These are phyloP conservation scores for Pestalotiopsis sp. DNA, from an alignment of 2,329 filamentous ascomycete genomes.

Conservation along the genomic window DNA sequence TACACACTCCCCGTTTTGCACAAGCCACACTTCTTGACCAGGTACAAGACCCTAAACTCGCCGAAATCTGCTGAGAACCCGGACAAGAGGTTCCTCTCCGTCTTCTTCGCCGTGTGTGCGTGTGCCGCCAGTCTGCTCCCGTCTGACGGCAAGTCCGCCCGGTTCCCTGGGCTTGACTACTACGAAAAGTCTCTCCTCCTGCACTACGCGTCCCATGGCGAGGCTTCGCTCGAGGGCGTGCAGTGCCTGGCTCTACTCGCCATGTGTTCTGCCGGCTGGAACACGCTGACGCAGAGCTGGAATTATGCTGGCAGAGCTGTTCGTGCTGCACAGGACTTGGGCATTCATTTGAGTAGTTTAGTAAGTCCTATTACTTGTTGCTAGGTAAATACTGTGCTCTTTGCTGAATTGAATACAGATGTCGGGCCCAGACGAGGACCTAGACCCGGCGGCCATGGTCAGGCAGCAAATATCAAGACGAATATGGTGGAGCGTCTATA, in stretches of 20 bases:
- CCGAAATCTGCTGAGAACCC: neutral
- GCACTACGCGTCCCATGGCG: neutral
- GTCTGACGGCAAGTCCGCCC: neutral
- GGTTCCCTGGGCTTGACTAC: constrained; percentile 5
- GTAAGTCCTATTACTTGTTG: neutral
- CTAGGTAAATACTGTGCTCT: neutral
- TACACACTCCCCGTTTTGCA: constrained; percentile 3
- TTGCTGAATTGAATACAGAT: neutral
- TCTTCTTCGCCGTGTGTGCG: constrained; percentile 8
- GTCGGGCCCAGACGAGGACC: neutral
- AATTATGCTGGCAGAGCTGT: constrained; percentile 5
- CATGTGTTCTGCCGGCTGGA: constrained; percentile 8
- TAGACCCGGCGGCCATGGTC: neutral
- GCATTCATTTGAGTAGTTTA: constrained; percentile 9
- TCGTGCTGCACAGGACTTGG: constrained; percentile 8
- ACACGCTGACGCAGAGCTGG: constrained; percentile 11
- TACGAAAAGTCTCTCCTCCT: constrained; percentile 6
- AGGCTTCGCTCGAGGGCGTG: constrained; percentile 1
- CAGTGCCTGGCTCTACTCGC: constrained; percentile 8
- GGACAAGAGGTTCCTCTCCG: neutral
- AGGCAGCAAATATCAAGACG: constrained; percentile 5
- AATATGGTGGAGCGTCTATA: constrained; percentile 7
- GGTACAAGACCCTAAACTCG: constrained; percentile 4
- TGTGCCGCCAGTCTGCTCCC: constrained; percentile 3
- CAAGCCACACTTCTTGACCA: constrained; percentile 1